Conservation (phyloP, 108 stramenopile genomes). For the Cyclotella kingstonii region DNA sequence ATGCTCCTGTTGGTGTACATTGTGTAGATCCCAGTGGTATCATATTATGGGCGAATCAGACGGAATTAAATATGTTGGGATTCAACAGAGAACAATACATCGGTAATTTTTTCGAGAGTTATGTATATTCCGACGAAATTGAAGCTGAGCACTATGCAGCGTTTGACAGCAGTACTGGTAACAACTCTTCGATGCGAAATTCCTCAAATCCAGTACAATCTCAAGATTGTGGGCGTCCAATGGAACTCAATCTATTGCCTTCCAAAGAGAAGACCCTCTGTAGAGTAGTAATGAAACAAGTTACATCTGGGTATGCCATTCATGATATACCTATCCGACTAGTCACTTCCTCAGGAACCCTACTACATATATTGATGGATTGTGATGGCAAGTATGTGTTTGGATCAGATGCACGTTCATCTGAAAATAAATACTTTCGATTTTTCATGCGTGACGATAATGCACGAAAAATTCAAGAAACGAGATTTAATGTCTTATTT, state of each 20-base stretch:
- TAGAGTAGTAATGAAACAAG: slow-evolving; percentile 44
- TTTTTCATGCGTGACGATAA: slow-evolving; percentile 65
- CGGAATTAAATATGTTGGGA: slow-evolving; percentile 53
- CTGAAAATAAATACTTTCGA: slow-evolving; percentile 35
- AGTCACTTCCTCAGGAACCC: slow-evolving; percentile 35
- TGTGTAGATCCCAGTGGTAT: slow-evolving; percentile 41
- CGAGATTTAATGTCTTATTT: slow-evolving; percentile 36
- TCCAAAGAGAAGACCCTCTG: slow-evolving; percentile 48
- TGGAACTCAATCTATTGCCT: slow-evolving; percentile 6
- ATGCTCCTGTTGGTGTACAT: slow-evolving; percentile 60
- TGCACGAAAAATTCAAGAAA: slow-evolving; percentile 37
- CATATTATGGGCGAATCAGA: slow-evolving; percentile 51
- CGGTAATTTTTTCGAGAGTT: slow-evolving; percentile 40
- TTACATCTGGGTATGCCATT: slow-evolving; percentile 42
- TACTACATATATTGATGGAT: slow-evolving; percentile 49
- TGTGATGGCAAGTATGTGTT: slow-evolving; percentile 39
- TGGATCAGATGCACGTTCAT: not conserved
- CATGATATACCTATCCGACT: slow-evolving; percentile 52
- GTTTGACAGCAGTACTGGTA: not conserved
- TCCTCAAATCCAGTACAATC: too few relatives aligned
- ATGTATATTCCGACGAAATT: slow-evolving; percentile 33
- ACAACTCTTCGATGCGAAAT: too few relatives aligned
- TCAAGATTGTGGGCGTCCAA: not conserved
- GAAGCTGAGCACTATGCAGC: not conserved
- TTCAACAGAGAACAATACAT: slow-evolving; percentile 51